Conservation (phyloP, 805 yeast genomes). For the Sugiyamaella valdiviana region DNA sequence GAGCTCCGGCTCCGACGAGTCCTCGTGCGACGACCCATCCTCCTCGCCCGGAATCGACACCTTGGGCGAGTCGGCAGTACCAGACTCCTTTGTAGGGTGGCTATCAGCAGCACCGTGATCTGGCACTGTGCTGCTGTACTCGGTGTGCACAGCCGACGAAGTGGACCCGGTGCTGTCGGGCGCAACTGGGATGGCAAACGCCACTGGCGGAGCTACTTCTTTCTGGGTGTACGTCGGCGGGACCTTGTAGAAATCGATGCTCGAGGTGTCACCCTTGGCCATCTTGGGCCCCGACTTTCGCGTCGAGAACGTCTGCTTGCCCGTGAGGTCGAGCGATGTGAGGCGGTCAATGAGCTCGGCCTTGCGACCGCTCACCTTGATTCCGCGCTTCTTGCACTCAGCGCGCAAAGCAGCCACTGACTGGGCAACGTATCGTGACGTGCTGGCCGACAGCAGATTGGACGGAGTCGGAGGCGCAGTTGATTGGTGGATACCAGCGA, state of each 20-base stretch:
- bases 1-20: slow-evolving; percentile 13
- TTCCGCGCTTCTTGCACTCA: slow-evolving; percentile 55
- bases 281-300: neutral
- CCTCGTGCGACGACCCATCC: neutral
- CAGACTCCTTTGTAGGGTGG: slow-evolving; percentile 15
- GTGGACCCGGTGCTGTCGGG: slow-evolving; percentile 21
- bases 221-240: slow-evolving; percentile 20
- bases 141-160: slow-evolving; percentile 10
- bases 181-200: slow-evolving; percentile 28
- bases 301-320: slow-evolving; percentile 10
- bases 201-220: slow-evolving; percentile 6
- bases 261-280: slow-evolving; percentile 32
- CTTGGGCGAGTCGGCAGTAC: slow-evolving; percentile 20
- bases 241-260: slow-evolving; percentile 33
- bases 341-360: slow-evolving; percentile 44
- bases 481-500: slow-evolving; percentile 17
- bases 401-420: slow-evolving; percentile 48
- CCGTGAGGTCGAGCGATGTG: slow-evolving; percentile 19
- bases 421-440: slow-evolving; percentile 34
- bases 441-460: slow-evolving; percentile 23
- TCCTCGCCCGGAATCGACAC: slow-evolving; percentile 15
- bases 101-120: slow-evolving; percentile 22
- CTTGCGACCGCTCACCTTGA: slow-evolving; percentile 57
- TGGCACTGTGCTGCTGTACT: slow-evolving; percentile 13
- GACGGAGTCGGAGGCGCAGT: slow-evolving; percentile 30